phyloP scores from a whole-genome alignment of 805 yeast genomes.

The Candida chilensis region DNA sequence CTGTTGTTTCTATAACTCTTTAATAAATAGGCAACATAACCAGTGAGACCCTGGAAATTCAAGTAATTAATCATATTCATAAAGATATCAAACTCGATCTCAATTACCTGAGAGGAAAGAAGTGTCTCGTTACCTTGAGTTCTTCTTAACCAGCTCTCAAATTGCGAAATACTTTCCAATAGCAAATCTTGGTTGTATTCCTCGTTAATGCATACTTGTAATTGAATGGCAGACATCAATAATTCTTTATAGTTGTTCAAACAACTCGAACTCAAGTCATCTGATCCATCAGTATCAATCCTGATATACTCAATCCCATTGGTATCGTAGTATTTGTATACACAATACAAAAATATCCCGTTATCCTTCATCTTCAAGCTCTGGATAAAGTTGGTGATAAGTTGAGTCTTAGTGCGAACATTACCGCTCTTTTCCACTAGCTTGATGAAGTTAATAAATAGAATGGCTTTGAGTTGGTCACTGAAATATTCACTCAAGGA shows the following conservation, averaged over 20 bases:
- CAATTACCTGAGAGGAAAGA: conserved; percentile 4
- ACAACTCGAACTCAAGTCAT: conserved; percentile 4
- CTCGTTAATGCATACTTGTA: conserved; percentile 11
- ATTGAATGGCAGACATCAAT: conserved; percentile 10
- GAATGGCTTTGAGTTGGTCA: conserved; percentile 8
- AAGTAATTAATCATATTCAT: conserved; percentile 11
- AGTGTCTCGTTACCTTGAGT: conserved; percentile 1
- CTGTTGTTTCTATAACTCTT: conserved; percentile 9
- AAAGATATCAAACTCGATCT: conserved; percentile 20
- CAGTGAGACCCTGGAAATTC: conserved; percentile 15
- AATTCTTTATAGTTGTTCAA: conserved; percentile 5
- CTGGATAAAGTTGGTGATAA: conserved; percentile 10
- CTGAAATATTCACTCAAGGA: conserved; percentile 4
- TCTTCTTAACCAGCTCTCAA: conserved; percentile 7
- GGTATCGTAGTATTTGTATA: conserved; percentile 12
- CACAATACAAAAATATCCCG: conserved; percentile 5
- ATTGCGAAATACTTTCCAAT: conserved; percentile 7
- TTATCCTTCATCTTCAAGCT: conserved; percentile 6
- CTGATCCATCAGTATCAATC: conserved; percentile 4
- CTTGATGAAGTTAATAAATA: conserved; percentile 9
- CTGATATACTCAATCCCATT: conserved; percentile 7
- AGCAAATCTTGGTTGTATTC: conserved; percentile 13
- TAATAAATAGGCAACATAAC: conserved; percentile 10
- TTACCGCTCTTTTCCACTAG: conserved; percentile 10
- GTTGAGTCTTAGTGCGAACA: conserved; percentile 6